Base-by-base conservation (phyloP, 1,139 yeast genomes). In the Hyphopichia wangnamkhiaoensis region DNA sequence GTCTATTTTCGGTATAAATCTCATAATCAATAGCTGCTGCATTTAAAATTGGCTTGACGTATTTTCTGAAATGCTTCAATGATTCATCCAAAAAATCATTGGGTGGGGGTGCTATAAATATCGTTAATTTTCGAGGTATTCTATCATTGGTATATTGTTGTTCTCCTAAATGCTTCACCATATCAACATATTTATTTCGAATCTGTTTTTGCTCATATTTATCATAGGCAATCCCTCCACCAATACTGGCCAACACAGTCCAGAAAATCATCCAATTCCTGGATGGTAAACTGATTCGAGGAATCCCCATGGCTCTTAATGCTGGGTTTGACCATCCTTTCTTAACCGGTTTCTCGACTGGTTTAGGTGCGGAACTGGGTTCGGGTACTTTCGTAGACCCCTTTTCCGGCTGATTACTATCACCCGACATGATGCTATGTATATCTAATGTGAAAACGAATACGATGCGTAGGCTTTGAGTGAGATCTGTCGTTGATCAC, bases 101-200 rank as follows among this genome's bases (percentile, higher is more conserved):
- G 13, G 99, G 98, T 12, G 98, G 97, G 13, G 98, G 98, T 0
- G 96, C 95, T 43, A 91, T 76, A 56, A 83, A 91, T 1, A 94
- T 81, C 1, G 89, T 82, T 39, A 94, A 69, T 52, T 83, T 87
- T 38, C 98, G 74, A 1, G 96, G 91, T 25, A 77, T 56, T 42
- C 70, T 59, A 39, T 72, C 64, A 3, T 73, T 60, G 3, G 54
- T 47, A 43, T 70, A 72, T 0, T 48, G 37, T 34, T 59, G 64
- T 39, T 60, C 44, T 8, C 90, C 75, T 37, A 75, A 58, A 8
- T 63, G 65, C 31, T 78, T 63, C 2, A 89, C 94, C 37, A 68
- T 57, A 14, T 71, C 72, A 73, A 86, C 82, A 78, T 88, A 90
- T 45, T 76, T 68, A 39, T 75, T 67, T 34, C 97, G 68, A 25